A percentile compares a stretch with the other conserved stretches of the same genome.
Evolutionary conservation across 1,284 basidiomycete genomes (phyloP).

Genomic region (Mycena citricolor): DNA sequence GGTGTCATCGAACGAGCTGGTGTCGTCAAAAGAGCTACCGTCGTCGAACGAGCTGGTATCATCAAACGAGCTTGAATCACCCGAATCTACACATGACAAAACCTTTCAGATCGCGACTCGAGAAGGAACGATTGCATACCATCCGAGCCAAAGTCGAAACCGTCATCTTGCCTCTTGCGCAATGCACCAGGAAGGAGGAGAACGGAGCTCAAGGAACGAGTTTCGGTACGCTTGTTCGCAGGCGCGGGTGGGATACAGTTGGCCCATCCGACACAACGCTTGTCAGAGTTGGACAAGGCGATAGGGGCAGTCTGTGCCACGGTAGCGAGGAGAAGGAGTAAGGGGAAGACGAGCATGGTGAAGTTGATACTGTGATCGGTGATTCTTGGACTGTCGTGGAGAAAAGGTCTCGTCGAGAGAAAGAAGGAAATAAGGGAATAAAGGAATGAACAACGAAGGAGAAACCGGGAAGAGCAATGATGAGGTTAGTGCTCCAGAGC

Average conservation of each 20-base stretch:
- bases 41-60: not conserved
- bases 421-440: not conserved
- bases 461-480: not conserved
- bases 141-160: slow-evolving; percentile 5
- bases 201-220: no score
- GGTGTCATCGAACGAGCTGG: not conserved
- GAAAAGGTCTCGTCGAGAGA: slow-evolving; percentile 17
- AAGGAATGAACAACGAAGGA: slow-evolving; percentile 4
- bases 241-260: slow-evolving; percentile 7
- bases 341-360: slow-evolving; percentile 14
- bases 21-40: not conserved
- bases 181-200: no score
- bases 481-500: no score
- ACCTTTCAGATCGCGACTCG: no score
- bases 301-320: slow-evolving; percentile 17
- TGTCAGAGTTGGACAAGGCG: slow-evolving; percentile 11
- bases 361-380: no score
- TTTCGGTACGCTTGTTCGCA: no score
- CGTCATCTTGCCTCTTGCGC: slow-evolving; percentile 12
- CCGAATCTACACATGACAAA: no score
- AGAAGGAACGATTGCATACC: not conserved
- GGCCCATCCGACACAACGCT: slow-evolving; percentile 12
- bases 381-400: no score
- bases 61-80: not conserved
- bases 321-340: slow-evolving; percentile 13